Percentiles rank a stretch among this genome's conserved stretches.
Evolutionary conservation across 768 basidiomycete species (phyloP).

Genomic region (Trametes gibbosa): DNA sequence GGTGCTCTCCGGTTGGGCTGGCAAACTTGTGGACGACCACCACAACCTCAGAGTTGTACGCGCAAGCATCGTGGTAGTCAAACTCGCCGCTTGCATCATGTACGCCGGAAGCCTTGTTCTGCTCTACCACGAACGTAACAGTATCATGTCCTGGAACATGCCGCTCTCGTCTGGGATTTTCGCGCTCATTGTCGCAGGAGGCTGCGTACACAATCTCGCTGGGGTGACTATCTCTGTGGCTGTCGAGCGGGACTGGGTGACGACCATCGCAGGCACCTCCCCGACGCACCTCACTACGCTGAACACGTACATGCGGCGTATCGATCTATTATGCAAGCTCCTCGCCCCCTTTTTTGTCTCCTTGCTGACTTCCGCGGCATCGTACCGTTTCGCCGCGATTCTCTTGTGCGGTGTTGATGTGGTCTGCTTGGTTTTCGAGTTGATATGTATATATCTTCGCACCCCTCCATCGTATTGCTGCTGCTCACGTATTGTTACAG

Average conservation of each 20-base stretch:
- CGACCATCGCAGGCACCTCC: conserved; percentile 37
- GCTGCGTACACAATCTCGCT: conserved; percentile 38
- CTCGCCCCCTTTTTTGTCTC: conserved; percentile 51
- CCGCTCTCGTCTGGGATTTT: conserved; percentile 32
- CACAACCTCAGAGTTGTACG: conserved; percentile 39
- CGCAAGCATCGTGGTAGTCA: conserved; percentile 38
- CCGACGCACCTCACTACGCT: conserved; percentile 36
- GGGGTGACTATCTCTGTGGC: conserved; percentile 43
- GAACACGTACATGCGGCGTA: conserved; percentile 42
- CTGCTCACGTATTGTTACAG: conserved; percentile 5
- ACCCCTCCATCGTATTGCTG: too few relatives aligned
- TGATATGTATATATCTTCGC: conserved; percentile 27
- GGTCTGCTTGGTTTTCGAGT: conserved; percentile 40
- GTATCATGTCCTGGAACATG: conserved; percentile 11
- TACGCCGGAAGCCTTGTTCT: conserved; percentile 36
- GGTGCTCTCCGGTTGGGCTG: conserved; percentile 40
- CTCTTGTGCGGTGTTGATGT: conserved; percentile 36
- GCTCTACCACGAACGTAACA: background rate
- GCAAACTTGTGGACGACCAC: conserved; percentile 40
- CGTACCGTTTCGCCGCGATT: conserved; percentile 34
- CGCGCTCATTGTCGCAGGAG: conserved; percentile 31
- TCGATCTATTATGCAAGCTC: conserved; percentile 49
- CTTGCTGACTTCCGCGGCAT: conserved; percentile 36
- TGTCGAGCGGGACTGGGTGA: conserved; percentile 52
- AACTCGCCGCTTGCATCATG: conserved; percentile 33